These are phyloP conservation scores for Gentiana dahurica DNA, from an alignment of 257 asterid species.

Conservation along the genomic window DNA sequence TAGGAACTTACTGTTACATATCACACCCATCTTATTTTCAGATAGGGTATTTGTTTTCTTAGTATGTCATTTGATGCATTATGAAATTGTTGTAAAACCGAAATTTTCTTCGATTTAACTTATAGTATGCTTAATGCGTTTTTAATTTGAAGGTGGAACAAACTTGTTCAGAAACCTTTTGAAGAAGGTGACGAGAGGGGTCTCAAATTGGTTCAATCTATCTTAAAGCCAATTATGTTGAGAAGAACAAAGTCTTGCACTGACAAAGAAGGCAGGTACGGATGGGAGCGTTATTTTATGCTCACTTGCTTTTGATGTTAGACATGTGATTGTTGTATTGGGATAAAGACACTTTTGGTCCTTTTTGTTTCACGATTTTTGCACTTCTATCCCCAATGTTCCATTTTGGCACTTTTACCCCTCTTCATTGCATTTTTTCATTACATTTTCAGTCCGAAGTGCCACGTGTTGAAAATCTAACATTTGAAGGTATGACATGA, in stretches of 20 bases:
- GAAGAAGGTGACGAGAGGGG: slow-evolving; percentile 97
- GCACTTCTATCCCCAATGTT: too few relatives aligned
- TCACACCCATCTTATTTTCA: too few relatives aligned
- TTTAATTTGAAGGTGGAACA: slow-evolving; percentile 68
- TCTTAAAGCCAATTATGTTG: slow-evolving; percentile 79
- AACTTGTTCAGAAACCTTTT: slow-evolving; percentile 89
- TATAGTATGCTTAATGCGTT: slow-evolving; percentile 10
- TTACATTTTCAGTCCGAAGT: too few relatives aligned
- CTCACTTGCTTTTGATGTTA: background rate
- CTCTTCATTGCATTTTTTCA: too few relatives aligned
- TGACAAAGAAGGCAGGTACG: slow-evolving; percentile 85
- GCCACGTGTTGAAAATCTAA: too few relatives aligned
- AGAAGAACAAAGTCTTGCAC: slow-evolving; percentile 94
- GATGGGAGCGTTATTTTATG: background rate
- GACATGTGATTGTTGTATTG: background rate
- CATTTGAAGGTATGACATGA: too few relatives aligned
- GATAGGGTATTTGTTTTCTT: too few relatives aligned
- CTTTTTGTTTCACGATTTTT: too few relatives aligned
- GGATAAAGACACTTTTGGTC: too few relatives aligned
- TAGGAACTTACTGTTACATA: too few relatives aligned
- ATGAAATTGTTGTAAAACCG: background rate
- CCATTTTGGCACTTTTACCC: too few relatives aligned
- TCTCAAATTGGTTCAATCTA: slow-evolving; percentile 69
- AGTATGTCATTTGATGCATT: too few relatives aligned
- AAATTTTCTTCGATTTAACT: slow-evolving; percentile 6